Evolutionary conservation across 805 yeast species (phyloP).

Genomic region (Ogataea pignaliae): DNA sequence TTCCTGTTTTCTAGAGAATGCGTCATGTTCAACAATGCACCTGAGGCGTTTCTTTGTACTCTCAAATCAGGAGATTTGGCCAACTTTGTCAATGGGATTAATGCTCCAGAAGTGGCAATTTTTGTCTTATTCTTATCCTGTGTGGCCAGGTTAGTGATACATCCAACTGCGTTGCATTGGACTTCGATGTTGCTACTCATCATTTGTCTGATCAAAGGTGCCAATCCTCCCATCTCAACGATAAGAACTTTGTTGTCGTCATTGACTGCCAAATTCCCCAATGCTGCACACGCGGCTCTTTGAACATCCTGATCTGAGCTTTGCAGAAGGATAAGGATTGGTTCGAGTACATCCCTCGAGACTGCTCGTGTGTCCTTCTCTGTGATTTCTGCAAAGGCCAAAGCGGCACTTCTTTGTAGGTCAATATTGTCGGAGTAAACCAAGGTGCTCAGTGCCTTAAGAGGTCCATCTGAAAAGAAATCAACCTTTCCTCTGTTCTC

Average conservation of each 20-base stretch:
- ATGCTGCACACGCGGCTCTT: conserved; percentile 97
- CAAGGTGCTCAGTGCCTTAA: conserved; percentile 83
- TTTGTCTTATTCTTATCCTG: conserved; percentile 95
- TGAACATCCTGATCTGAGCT: conserved; percentile 91
- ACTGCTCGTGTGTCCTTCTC: conserved; percentile 94
- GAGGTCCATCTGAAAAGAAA: conserved; percentile 81
- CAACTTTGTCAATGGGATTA: conserved; percentile 87
- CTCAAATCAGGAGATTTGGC: conserved; percentile 93
- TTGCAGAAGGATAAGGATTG: conserved; percentile 82
- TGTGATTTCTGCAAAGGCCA: conserved; percentile 97
- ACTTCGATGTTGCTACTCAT: conserved; percentile 95
- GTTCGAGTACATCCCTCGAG: conserved; percentile 86
- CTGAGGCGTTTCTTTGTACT: conserved; percentile 98
- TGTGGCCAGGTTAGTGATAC: conserved; percentile 96
- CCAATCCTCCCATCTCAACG: conserved; percentile 97
- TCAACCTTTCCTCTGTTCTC: conserved; percentile 89
- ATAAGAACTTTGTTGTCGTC: conserved; percentile 89
- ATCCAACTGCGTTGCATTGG: conserved; percentile 98
- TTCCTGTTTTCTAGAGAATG: conserved; percentile 95
- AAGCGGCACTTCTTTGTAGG: conserved; percentile 92
- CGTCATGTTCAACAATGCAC: conserved; percentile 96
- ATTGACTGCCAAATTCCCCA: conserved; percentile 97
- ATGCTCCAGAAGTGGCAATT: conserved; percentile 94
- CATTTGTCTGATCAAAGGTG: conserved; percentile 96
- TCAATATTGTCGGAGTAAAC: conserved; percentile 95